Base-by-base conservation (phyloP, 257 asterid genomes). In the Cinchona pubescens region DNA sequence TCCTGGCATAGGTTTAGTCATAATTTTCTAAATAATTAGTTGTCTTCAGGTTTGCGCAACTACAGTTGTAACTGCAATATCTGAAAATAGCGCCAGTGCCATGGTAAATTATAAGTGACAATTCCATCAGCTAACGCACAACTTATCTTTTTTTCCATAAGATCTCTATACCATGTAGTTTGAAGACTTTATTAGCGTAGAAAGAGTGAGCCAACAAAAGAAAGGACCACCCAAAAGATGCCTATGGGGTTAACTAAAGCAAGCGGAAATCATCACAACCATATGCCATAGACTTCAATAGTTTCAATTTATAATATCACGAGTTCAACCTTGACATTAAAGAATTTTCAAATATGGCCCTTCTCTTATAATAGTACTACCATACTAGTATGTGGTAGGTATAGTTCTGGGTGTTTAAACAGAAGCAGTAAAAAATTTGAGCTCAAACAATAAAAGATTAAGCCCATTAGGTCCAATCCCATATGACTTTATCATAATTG, bases 171-270 rank as follows among this genome's bases (percentile, higher is more conserved):
- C 25, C 48, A 40, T 56, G 65, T 77, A 62, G 67, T 35, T 53
- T 35, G 18, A 19, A 43, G 71, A 59, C 45, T 61, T 14, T 37
- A 43, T 27, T 15, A 14, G 48, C 3, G 14, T 43, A 29, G 71
- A 77, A 35, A 63, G 55, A 78, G 60, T 72, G 60, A 74, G 49
- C 72, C 79, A 73, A 75, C 56, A 60, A 62, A 78, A 55, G 27
- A 75, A 73, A 82, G 85, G 92, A 87, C 91, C 88, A 87, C 86
- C 66, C 43, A 78, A 77, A 72, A 34, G 64, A n/a, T 45, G 62
- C n/a, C n/a, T n/a, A n/a, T n/a, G n/a, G n/a, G n/a, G n/a, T n/a
- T n/a, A n/a, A n/a, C 74, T 48, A 63, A n/a, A 76, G 73, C 48
- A 75, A 76, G 83, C 79, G 58, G 76, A 80, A 78, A 79, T n/a